phyloP scores from a whole-genome alignment of 163 green algal genomes.

The Scenedesmus sp. region DNA sequence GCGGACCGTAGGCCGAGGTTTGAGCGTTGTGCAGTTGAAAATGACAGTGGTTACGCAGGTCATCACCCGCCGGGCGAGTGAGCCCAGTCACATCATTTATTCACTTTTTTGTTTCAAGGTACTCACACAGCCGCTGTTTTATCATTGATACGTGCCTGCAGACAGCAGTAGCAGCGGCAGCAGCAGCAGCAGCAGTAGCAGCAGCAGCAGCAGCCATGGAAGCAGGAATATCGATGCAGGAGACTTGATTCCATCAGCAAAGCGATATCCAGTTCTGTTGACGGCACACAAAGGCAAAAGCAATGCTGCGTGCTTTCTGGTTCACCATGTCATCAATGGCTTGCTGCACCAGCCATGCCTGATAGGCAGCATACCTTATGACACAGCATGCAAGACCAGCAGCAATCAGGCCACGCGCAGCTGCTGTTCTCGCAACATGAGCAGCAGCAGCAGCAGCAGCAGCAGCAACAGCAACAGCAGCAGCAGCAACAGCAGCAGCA shows the following conservation, averaged over 20 bases:
- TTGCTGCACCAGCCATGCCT: neutral
- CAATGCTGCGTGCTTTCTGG: neutral
- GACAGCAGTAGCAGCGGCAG: neutral
- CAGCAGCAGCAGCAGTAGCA: neutral
- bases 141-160: neutral
- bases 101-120: neutral
- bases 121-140: too few relatives aligned
- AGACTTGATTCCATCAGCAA: too few relatives aligned
- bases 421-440: neutral
- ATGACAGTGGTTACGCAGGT: slow-evolving; percentile 9
- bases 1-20: neutral
- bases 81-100: neutral
- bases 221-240: neutral
- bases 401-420: neutral
- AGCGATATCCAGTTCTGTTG: too few relatives aligned
- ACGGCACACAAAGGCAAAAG: too few relatives aligned
- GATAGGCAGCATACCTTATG: neutral
- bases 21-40: neutral
- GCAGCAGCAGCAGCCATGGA: neutral
- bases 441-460: neutral
- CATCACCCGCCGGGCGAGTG: neutral
- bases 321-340: too few relatives aligned
- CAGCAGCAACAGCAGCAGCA: neutral
- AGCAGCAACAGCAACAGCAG: neutral
- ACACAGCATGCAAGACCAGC: neutral